Base-by-base conservation (phyloP, 2,329 filamentous ascomycete genomes). In the Dactylellina leptospora region DNA sequence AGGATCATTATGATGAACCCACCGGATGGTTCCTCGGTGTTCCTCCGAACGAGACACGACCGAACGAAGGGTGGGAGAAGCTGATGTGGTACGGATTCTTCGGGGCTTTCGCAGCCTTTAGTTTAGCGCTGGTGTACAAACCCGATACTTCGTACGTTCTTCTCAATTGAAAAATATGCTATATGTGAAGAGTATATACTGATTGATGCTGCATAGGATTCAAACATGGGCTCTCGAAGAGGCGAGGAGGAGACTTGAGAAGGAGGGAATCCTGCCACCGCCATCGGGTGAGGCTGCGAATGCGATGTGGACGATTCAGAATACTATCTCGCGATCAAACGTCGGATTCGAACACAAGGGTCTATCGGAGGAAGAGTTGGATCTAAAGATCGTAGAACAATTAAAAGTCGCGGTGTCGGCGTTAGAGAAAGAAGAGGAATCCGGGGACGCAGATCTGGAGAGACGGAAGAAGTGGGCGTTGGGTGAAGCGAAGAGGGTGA, bases 221-320 rank as follows among this genome's bases (percentile, higher is more conserved):
- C 95, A 97, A 84, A 97, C 93, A 61, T 99, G 95, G 95, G 95
- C 95, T 74, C 87, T 99, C 44, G 95, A 99, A 83, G 95, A 99
- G 84, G 95, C 95, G 58, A 87, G 95, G 79, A 87, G 95, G 83
- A 87, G 95, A 83, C 88, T 99, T 85, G 95, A 99, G 84, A 90
- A 88, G 72, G 95, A 99, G 84, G 95, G 95, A 71, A 93, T 97
- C 79, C 83, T 97, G 79, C 87, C 78, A 89, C 90, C 40, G 81
- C 83, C 76, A 75, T 72, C 68, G 45, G 68, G 68, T 20, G 59
- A 72, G 23, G 33, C 68, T 48, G 68, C 59, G 6, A 72, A 72
- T 20, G 60, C 68, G 27, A 72, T 72, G 68, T 72, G 61, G 59
- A 72, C 59, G 13, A 72, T 72, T 18, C 68, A 72, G 18, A 72